Percentiles rank a stretch among this genome's conserved stretches.
These are phyloP conservation scores for Thalassiosira hispida DNA, from an alignment of 352 stramenopile species.

Conservation along the genomic window DNA sequence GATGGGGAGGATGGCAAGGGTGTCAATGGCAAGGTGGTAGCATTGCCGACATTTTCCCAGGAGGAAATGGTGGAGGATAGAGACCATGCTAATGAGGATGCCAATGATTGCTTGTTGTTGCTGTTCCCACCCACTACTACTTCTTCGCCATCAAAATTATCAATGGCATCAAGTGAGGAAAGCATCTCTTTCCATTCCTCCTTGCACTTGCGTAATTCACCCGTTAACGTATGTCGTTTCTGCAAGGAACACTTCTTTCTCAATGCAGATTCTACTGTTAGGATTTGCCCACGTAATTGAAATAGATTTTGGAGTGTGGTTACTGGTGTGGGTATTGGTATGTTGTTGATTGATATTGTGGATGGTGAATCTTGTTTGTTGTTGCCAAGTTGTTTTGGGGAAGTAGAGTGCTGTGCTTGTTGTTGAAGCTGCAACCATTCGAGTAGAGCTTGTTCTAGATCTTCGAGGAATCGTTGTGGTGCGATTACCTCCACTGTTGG, in stretches of 20 bases:
- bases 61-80: conserved; percentile 41
- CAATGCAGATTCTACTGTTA: conserved; percentile 46
- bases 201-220: conserved; percentile 48
- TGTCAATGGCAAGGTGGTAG: background rate
- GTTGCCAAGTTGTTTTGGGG: background rate
- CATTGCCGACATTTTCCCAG: background rate
- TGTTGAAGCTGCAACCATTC: conserved; percentile 39
- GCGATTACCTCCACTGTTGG: conserved; percentile 41
- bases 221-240: conserved; percentile 45
- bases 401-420: background rate
- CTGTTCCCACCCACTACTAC: background rate
- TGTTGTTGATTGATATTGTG: conserved; percentile 8
- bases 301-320: conserved; percentile 37
- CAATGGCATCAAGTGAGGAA: conserved; percentile 7
- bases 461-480: conserved; percentile 48
- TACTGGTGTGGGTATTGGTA: conserved; percentile 25
- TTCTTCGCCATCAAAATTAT: background rate
- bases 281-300: conserved; percentile 34
- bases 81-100: conserved; percentile 29
- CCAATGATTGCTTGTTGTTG: background rate
- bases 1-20: conserved; percentile 6
- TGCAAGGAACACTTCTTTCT: conserved; percentile 42
- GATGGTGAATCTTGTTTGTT: background rate
- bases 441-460: conserved; percentile 44
- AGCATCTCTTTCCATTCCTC: conserved; percentile 35